Evolutionary conservation across 768 basidiomycete genomes (phyloP).

Genomic region (Xerocomellus intermedius): DNA sequence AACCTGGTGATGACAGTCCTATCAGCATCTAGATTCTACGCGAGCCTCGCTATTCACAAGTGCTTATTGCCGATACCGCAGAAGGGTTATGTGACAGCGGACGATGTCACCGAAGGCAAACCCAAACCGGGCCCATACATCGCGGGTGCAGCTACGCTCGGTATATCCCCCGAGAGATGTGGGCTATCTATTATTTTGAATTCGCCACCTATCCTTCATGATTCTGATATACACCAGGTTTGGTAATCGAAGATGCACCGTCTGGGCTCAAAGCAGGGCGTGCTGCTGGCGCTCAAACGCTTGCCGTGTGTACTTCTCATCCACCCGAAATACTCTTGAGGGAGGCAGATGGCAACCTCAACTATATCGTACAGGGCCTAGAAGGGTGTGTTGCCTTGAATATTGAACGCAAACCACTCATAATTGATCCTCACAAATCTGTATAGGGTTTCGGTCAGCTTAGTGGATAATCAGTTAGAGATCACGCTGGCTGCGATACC

Average conservation of each 20-base stretch:
- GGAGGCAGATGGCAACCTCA: constrained; percentile 42
- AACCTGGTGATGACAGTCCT: neutral
- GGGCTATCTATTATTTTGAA: constrained; percentile 14
- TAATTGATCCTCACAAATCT: neutral
- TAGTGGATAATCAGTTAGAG: constrained; percentile 23
- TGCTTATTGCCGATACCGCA: constrained; percentile 60
- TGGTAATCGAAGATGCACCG: constrained; percentile 90
- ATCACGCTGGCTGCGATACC: constrained; percentile 13
- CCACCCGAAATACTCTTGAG: constrained; percentile 46
- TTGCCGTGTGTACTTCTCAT: constrained; percentile 86
- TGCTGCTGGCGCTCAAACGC: constrained; percentile 70
- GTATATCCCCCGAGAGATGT: constrained; percentile 60
- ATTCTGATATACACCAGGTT: constrained; percentile 42
- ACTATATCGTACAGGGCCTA: constrained; percentile 70
- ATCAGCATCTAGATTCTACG: constrained; percentile 72
- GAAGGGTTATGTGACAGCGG: constrained; percentile 67
- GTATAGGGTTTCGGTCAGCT: constrained; percentile 20
- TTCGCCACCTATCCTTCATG: neutral
- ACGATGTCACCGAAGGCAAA: constrained; percentile 66
- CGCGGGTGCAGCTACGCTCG: constrained; percentile 59
- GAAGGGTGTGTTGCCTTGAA: constrained; percentile 48
- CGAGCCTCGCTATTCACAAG: constrained; percentile 61
- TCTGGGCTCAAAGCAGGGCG: constrained; percentile 75
- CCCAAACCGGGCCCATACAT: constrained; percentile 90
- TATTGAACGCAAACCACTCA: neutral